These are phyloP conservation scores for Fusarium scirpi DNA, from an alignment of 2,329 filamentous ascomycete species.

Conservation along the genomic window DNA sequence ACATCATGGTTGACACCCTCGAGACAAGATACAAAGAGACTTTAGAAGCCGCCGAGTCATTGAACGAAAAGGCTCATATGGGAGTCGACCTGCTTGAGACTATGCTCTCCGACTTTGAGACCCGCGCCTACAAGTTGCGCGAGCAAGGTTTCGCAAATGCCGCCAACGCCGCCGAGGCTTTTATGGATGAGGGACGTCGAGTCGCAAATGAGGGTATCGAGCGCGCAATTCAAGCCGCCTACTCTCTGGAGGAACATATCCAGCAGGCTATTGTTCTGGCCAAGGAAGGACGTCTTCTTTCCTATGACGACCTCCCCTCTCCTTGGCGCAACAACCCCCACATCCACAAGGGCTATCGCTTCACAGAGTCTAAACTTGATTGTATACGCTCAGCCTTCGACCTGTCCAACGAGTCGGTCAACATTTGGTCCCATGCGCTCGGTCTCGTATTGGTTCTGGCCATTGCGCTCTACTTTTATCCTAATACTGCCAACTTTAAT, in stretches of 20 bases:
- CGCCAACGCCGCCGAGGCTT: constrained; percentile 74
- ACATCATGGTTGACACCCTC: constrained; percentile 91
- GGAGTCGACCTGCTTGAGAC: constrained; percentile 87
- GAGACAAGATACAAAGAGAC: constrained; percentile 90
- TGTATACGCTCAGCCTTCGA: constrained; percentile 87
- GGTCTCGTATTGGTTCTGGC: constrained; percentile 89
- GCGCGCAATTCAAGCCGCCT: constrained; percentile 82
- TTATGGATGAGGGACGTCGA: constrained; percentile 82
- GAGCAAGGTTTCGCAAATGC: constrained; percentile 78
- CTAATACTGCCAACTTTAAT: constrained; percentile 85
- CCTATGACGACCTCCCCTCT: constrained; percentile 88
- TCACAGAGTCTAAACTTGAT: constrained; percentile 89
- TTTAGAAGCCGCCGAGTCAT: constrained; percentile 82
- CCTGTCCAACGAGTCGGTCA: constrained; percentile 92
- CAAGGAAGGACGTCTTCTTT: constrained; percentile 83
- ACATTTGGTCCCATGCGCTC: constrained; percentile 96
- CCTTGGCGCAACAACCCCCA: constrained; percentile 97
- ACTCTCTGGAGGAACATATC: constrained; percentile 85
- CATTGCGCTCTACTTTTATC: constrained; percentile 96
- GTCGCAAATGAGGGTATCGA: constrained; percentile 84
- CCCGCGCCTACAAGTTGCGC: constrained; percentile 80
- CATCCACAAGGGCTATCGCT: constrained; percentile 91
- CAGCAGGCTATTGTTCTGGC: constrained; percentile 81
- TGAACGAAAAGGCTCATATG: constrained; percentile 91
- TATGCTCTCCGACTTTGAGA: constrained; percentile 88